Base-by-base conservation (phyloP, 2,329 filamentous ascomycete species). In the Aspergillus clavatus region DNA sequence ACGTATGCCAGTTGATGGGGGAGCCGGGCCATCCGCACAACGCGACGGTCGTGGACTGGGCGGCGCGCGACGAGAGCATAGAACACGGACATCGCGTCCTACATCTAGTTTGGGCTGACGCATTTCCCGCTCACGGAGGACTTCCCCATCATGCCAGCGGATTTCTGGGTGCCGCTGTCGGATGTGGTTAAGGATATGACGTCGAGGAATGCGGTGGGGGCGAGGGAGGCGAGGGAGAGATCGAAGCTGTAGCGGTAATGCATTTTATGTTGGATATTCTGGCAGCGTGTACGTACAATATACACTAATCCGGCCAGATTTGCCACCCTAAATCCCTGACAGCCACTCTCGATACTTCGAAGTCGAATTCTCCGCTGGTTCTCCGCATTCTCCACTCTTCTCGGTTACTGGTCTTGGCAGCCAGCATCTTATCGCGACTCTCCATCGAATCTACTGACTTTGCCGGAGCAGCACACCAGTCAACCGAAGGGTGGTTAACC, bases 61-160 rank as follows among this genome's bases (percentile, higher is more conserved):
- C 56, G 2, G 45, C 52, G 16, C 67, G 75, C 14, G 71, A 75
- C 46, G 77, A 80, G 45, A 68, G 68, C 37, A 75, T 80, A 74
- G 44, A 77, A 81, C 47, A 71, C 73, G 3, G 77, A 81, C 56
- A 67, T 81, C 12, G 78, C 81, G 2, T 66, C 78, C 39, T 81
- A 73, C 47, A 62, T 80, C 18, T 77, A 81, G 55, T 78, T 80
- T 26, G 77, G 77, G 14, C 72, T 81, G 46, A 81, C 79, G 27
- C 78, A 81, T 50, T 71, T 79, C 43, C 61, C 61, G 5, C 58
- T 60, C 8, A 54, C 54, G 18, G 78, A 81, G 60, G 77, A 80
- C 55, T 80, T 79, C 62, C 76, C 77, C 0, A 72, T 80, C 40
- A 81, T 80, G 77, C 78, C 78, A 1, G 73, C 72, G 36, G 78